Percentiles rank a stretch among this genome's conserved stretches.
Conservation (phyloP, 495 filamentous ascomycete genomes). For the Podospora tetraspora region DNA sequence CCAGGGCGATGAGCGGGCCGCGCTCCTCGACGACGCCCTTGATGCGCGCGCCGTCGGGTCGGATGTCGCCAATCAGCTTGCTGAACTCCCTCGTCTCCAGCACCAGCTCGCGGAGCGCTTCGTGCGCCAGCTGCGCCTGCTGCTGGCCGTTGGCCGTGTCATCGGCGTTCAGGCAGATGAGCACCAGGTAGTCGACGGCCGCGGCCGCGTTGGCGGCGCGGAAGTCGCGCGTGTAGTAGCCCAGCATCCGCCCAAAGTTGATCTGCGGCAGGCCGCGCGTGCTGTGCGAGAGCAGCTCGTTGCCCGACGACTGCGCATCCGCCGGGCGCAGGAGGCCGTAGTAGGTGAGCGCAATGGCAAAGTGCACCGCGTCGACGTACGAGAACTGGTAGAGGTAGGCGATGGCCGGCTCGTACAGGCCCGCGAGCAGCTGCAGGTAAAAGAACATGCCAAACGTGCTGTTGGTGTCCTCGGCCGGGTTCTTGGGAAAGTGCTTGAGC, state of each 20-base stretch:
- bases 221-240: conserved; percentile 94
- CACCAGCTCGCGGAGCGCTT: conserved; percentile 90
- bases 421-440: conserved; percentile 79
- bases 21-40: conserved; percentile 84
- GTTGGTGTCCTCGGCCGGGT: conserved; percentile 59
- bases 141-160: conserved; percentile 64
- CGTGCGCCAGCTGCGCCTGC: conserved; percentile 80
- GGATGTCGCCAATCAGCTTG: conserved; percentile 86
- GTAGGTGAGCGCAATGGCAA: conserved; percentile 81
- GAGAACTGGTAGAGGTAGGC: conserved; percentile 83
- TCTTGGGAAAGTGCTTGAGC: conserved; percentile 72
- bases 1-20: conserved; percentile 73
- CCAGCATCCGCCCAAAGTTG: conserved; percentile 89
- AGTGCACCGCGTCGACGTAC: conserved; percentile 89
- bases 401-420: conserved; percentile 93
- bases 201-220: conserved; percentile 78
- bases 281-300: conserved; percentile 63
- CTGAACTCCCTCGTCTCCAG: conserved; percentile 93
- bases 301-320: conserved; percentile 60
- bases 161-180: conserved; percentile 91
- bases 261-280: conserved; percentile 81
- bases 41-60: conserved; percentile 71
- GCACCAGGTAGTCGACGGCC: conserved; percentile 86
- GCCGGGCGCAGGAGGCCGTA: conserved; percentile 88
- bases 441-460: conserved; percentile 86